Evolutionary conservation across 768 basidiomycete genomes (phyloP).

Genomic region (Suillus lakei): DNA sequence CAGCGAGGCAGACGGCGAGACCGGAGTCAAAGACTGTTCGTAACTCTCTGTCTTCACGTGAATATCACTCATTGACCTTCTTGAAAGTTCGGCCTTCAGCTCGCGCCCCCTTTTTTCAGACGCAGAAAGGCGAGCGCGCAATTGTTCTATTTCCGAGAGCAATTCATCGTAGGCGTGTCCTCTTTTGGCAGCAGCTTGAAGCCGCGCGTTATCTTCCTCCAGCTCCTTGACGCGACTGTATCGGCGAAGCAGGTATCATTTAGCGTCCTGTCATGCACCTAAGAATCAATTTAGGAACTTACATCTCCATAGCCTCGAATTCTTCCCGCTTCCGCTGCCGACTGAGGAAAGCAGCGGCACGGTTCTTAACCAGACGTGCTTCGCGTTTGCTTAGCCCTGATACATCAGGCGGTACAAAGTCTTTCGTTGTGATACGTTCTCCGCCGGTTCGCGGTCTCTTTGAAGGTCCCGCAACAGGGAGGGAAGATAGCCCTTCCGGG

Average conservation of each 20-base stretch:
- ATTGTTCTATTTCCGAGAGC: conserved; percentile 65
- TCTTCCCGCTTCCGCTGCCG: conserved; percentile 92
- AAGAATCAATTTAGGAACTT: conserved; percentile 42
- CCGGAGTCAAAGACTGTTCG: conserved; percentile 54
- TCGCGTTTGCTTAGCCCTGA: conserved; percentile 88
- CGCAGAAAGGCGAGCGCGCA: conserved; percentile 66
- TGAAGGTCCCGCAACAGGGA: conserved; percentile 37
- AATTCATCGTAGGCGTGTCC: conserved; percentile 46
- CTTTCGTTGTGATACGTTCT: conserved; percentile 66
- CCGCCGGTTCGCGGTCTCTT: conserved; percentile 55
- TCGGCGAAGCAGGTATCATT: conserved; percentile 21
- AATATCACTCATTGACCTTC: conserved; percentile 36
- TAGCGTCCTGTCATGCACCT: not conserved
- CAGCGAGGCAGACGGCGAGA: conserved; percentile 42
- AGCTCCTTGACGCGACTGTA: conserved; percentile 80
- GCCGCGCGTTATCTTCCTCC: conserved; percentile 82
- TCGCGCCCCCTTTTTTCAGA: conserved; percentile 70
- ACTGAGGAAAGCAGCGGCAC: conserved; percentile 90
- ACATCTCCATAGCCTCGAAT: conserved; percentile 91
- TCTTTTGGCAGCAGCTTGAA: conserved; percentile 61
- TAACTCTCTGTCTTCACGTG: conserved; percentile 63
- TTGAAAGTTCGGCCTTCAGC: conserved; percentile 64
- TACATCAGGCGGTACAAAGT: conserved; percentile 89
- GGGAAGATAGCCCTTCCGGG: conserved; percentile 14
- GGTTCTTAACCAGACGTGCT: conserved; percentile 89